Conservation (phyloP, 352 stramenopile genomes). For the Phytopythium chamaehyphon region DNA sequence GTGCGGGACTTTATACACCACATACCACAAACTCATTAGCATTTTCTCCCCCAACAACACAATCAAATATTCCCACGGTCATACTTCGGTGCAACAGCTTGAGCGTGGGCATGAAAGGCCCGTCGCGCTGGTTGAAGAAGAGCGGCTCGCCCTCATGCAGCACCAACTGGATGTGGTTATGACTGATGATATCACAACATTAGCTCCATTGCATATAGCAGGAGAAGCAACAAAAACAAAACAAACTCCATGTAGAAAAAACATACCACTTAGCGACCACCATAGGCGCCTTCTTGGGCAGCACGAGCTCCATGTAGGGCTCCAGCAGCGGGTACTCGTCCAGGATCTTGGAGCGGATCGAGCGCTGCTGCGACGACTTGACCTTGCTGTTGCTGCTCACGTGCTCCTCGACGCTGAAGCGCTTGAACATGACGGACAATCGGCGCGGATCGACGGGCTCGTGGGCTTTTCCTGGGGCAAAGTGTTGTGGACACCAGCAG, state of each 20-base stretch:
- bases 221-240: background rate
- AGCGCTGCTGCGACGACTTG: slow-evolving; percentile 96
- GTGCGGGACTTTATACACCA: slow-evolving; percentile 88
- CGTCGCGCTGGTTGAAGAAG: slow-evolving; percentile 96
- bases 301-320: slow-evolving; percentile 81
- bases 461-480: no score
- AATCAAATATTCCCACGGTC: no score
- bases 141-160: slow-evolving; percentile 89
- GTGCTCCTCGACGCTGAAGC: slow-evolving; percentile 92
- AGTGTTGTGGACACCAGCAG: no score
- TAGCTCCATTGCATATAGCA: background rate
- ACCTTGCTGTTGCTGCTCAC: slow-evolving; percentile 95
- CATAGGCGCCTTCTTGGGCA: slow-evolving; percentile 95
- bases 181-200: slow-evolving; percentile 50
- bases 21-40: no score
- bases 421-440: slow-evolving; percentile 91
- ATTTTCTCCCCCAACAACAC: no score
- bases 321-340: slow-evolving; percentile 92
- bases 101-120: slow-evolving; percentile 96
- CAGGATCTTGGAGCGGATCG: slow-evolving; percentile 92
- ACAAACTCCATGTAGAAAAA: no score
- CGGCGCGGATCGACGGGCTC: background rate
- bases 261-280: slow-evolving; percentile 92
- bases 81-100: slow-evolving; percentile 93
- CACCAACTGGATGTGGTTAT: slow-evolving; percentile 90